Percentiles rank a stretch among this genome's conserved stretches.
phyloP scores from a whole-genome alignment of 306 rosid species.

The Acacia crassicarpa region DNA sequence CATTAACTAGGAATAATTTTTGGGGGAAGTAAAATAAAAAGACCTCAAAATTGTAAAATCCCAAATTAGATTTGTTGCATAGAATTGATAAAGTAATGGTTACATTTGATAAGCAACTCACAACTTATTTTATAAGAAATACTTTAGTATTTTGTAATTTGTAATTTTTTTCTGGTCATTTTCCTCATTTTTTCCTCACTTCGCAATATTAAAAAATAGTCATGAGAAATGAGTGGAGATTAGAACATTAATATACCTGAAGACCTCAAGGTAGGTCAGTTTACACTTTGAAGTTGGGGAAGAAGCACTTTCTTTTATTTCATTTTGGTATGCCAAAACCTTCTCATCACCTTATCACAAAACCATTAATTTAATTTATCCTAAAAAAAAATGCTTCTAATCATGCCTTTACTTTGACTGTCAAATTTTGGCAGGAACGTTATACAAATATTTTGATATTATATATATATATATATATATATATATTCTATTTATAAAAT shows the following conservation, averaged over 20 bases:
- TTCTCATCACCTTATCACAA: not conserved
- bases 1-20: not conserved
- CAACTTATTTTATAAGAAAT: no score
- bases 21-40: no score
- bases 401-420: not conserved
- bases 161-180: no score
- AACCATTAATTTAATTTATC: not conserved
- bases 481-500: not conserved
- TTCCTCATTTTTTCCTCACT: not conserved
- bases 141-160: no score
- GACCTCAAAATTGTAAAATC: no score
- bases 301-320: not conserved
- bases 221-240: not conserved
- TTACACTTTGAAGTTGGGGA: not conserved
- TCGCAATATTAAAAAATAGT: not conserved
- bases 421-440: not conserved
- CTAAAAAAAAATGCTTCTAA: not conserved
- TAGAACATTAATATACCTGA: not conserved
- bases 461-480: no score
- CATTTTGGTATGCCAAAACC: not conserved
- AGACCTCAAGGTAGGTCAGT: not conserved
- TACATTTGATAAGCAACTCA: no score
- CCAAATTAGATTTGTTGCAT: no score
- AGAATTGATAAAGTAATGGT: no score
- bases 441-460: not conserved